phyloP scores from a whole-genome alignment of 495 filamentous ascomycete species.

The Amniculicola lignicola region DNA sequence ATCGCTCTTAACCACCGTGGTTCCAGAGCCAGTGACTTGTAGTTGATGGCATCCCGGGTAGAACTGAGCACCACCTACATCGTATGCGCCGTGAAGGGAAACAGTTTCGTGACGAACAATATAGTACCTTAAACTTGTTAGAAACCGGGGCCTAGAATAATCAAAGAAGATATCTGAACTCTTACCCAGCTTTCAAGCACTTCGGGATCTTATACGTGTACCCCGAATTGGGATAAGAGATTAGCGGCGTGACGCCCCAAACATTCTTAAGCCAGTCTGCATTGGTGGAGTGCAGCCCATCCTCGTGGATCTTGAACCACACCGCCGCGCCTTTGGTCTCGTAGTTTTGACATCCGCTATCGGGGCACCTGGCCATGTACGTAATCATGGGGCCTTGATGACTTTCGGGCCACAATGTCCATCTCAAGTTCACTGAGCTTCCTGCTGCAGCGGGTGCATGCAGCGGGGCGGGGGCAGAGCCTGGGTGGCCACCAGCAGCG shows the following conservation, averaged over 20 bases:
- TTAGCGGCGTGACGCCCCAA: constrained; percentile 41
- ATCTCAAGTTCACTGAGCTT: constrained; percentile 9
- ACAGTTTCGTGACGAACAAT: constrained; percentile 31
- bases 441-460: constrained; percentile 24
- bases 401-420: constrained; percentile 29
- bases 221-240: constrained; percentile 12
- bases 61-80: constrained; percentile 20
- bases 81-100: constrained; percentile 21
- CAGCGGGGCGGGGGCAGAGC: constrained; percentile 29
- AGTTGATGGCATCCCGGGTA: constrained; percentile 27
- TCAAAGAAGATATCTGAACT: too few relatives aligned
- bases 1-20: constrained; percentile 1
- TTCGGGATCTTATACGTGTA: constrained; percentile 8
- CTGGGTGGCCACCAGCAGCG: constrained; percentile 36
- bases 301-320: constrained; percentile 10
- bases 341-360: constrained; percentile 21
- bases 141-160: too few relatives aligned
- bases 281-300: constrained; percentile 10
- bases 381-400: constrained; percentile 28
- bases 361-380: constrained; percentile 29
- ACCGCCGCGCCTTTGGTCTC: not conserved
- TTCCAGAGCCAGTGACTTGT: constrained; percentile 6
- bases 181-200: constrained; percentile 17
- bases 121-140: constrained; percentile 26
- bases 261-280: constrained; percentile 24